Base-by-base conservation (phyloP, 2,329 filamentous ascomycete genomes). In the Graphilbum sp. region DNA sequence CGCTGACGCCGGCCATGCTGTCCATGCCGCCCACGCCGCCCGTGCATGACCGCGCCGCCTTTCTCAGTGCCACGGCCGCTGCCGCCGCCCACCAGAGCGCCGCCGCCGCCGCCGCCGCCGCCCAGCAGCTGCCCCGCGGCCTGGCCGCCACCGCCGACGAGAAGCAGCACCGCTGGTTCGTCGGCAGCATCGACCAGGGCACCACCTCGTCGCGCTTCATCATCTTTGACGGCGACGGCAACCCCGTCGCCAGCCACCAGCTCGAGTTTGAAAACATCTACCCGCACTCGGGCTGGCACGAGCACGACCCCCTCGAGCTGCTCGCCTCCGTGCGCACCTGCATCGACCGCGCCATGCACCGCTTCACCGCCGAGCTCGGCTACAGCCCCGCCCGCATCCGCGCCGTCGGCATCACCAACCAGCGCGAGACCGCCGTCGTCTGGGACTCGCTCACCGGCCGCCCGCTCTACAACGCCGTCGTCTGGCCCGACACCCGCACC, bases 121-220 rank as follows among this genome's bases (percentile, higher is more conserved):
- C 34, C 20, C 43, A 45, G 20, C 43, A 49, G 40, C 50, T 58
- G n/a, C 54, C 55, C 4, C 36, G 43, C 9, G 53, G 50, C 38
- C 53, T 58, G 23, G 43, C 38, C 15, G 49, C 52, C 38, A 59
- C 55, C 2, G 50, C 50, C 15, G 50, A 54, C 13, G 52, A 57
- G 43, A 45, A 48, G 32, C 40, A 46, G 34, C 44, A 51, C 35
- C 48, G 77, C 40, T 72, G 46, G 72, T 93, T 83, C 51, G 78
- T 93, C 43, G 86, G 85, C 43, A 83, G 81, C 48, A 87, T 94
- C 54, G 86, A 94, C 54, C 84, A 92, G 52, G 86, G 86, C 41
- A 94, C 86, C 12, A 94, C 86, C 24, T 88, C 81, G 42, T 83
- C 85, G 25, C 72, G 86, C 29, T 94, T 94, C 59, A 71, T 94